Base-by-base conservation (phyloP, 441 rosid genomes). In the Brassica hybrid region DNA sequence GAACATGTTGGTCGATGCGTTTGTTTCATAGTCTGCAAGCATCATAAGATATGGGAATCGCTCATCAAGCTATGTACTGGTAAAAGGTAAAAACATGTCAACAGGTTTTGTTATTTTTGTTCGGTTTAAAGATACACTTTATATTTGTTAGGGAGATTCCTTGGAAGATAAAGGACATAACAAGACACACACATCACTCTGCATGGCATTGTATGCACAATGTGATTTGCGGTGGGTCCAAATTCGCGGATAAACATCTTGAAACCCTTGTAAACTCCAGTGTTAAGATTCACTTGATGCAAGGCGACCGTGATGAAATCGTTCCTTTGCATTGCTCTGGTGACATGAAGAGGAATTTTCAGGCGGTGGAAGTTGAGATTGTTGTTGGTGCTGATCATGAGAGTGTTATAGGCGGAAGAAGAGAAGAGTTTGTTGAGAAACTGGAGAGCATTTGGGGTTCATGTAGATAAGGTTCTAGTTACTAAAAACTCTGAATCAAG, bases 181-280 rank as follows among this genome's bases (percentile, higher is more conserved):
- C 95, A 1, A 88, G 83, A 77, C 98, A 91, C 84, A 90, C 97
- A 14, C 98, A 94, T 80, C 95, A 84, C 83, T 91, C 98, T 0
- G 97, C 95, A 61, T 94, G 94, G 97, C 94, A 91, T 63, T 83
- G 87, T 54, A 91, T 94, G 98, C 97, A 94, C 69, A 92, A 90
- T 74, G 92, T 90, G 65, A 78, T 92, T 65, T 92, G 95, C 16
- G 91, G 95, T 8, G 93, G 88, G 48, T 86, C 87, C 5, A 94
- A 85, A 78, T 86, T 74, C 11, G 41, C 74, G 73, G 97, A 90
- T 73, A 82, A 76, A 7, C 84, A 83, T 76, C 77, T 92, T 71
- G 78, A 85, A 75, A 82, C 75, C 1, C 72, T 89, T 27, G 73
- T 66, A 4, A 72, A 76, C 4, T 70, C 76, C 9, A 10, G 67